Base-by-base conservation (phyloP, 164 flowering plant genomes). In the Akebia trifoliata region DNA sequence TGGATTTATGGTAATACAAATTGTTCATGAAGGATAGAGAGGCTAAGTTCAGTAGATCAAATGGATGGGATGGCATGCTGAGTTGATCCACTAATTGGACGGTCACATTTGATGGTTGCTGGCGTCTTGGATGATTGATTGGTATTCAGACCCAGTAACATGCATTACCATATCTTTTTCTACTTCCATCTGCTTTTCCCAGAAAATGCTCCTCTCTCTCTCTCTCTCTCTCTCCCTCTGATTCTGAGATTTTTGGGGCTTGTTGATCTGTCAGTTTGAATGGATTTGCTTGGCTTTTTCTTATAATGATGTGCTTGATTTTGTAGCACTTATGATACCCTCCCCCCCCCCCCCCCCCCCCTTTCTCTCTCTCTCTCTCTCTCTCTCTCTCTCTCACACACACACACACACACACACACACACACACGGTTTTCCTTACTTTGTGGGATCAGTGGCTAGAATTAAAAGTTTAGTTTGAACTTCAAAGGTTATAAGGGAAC, bases 251-350 rank as follows among this genome's bases (percentile, higher is more conserved):
- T 72, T 68, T 72, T 63, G 59, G 73, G 78, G 65, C 55, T 63
- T 69, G 76, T 67, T 61, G 68, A 69, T 63, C 34, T 77, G 81
- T 80, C 81, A 76, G 79, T 65, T 70, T 78, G 76, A 78, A 70
- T 76, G 81, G 76, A 74, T 78, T 74, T 70, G 57, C 60, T 71
- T 77, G 80, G 78, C 76, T 43, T 69, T 74, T 75, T 69, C 73
- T 65, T 61, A 74, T 64, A 62, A 68, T 72, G 61, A 36, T 60
- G 46, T 57, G 57, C 62, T 67, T 65, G 50, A 45, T 53, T 56
- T 22, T 31, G 61, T 51, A 29, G 50, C 48, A 47, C 60, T 64
- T 31, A 42, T 28, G 45, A 20, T 29, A 14, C 39, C 48, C 22
- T 48, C 49, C 38, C 53, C 53, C 50, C 36, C 48, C 20, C 53